Evolutionary conservation across 371 early-diverging fungal species (phyloP).

Genomic region (Encephalitozoon romaleae): DNA sequence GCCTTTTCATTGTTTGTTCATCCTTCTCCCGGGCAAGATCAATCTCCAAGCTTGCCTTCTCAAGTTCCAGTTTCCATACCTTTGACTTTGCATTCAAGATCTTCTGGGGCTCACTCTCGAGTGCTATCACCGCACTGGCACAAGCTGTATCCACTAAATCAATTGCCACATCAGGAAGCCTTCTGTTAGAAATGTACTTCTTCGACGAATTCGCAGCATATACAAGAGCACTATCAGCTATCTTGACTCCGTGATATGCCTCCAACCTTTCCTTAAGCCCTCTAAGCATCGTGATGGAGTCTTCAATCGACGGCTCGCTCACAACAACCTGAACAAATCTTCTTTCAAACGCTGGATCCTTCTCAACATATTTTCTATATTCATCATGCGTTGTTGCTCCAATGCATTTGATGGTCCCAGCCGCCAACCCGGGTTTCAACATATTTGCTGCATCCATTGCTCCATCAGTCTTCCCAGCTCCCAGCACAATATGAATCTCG

Average conservation of each 20-base stretch:
- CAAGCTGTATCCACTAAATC: constrained; percentile 79
- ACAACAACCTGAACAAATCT: constrained; percentile 73
- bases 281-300: constrained; percentile 73
- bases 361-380: constrained; percentile 71
- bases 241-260: constrained; percentile 73
- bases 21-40: constrained; percentile 45
- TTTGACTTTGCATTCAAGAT: constrained; percentile 65
- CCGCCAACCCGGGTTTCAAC: constrained; percentile 73
- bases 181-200: constrained; percentile 70
- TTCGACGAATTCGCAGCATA: constrained; percentile 70
- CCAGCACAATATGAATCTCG: constrained; percentile 85
- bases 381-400: constrained; percentile 80
- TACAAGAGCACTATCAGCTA: constrained; percentile 70
- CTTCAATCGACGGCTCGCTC: constrained; percentile 71
- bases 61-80: constrained; percentile 60
- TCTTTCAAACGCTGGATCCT: constrained; percentile 74
- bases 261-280: constrained; percentile 74
- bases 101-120: constrained; percentile 72
- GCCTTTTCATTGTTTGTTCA: constrained; percentile 13
- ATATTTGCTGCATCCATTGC: constrained; percentile 80
- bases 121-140: constrained; percentile 68
- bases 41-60: constrained; percentile 53
- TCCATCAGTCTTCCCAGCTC: constrained; percentile 71
- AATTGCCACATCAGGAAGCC: constrained; percentile 77
- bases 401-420: constrained; percentile 70